Conservation (phyloP, 352 stramenopile species). For the Phytophthora tentaculata region DNA sequence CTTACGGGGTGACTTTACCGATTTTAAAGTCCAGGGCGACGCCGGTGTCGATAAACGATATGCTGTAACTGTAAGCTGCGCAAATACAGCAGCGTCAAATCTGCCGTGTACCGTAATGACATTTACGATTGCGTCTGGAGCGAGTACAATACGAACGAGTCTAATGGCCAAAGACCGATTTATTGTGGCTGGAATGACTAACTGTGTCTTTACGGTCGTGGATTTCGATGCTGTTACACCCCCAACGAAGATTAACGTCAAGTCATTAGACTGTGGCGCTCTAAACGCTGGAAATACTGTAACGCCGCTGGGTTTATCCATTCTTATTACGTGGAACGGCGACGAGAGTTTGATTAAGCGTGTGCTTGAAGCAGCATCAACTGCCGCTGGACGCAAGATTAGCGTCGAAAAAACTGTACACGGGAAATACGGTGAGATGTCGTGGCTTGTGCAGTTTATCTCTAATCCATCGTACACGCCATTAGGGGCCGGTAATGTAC, state of each 20-base stretch:
- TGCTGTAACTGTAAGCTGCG: slow-evolving; percentile 18
- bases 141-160: slow-evolving; percentile 36
- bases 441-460: slow-evolving; percentile 95
- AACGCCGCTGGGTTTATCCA: slow-evolving; percentile 26
- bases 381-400: slow-evolving; percentile 70
- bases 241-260: slow-evolving; percentile 44
- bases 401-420: slow-evolving; percentile 88
- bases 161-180: slow-evolving; percentile 53
- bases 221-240: slow-evolving; percentile 29
- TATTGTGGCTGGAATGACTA: slow-evolving; percentile 51
- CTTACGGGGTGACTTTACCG: slow-evolving; percentile 89
- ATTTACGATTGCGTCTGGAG: slow-evolving; percentile 31
- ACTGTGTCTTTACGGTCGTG: slow-evolving; percentile 53
- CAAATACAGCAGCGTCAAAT: slow-evolving; percentile 1
- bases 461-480: slow-evolving; percentile 91
- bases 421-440: slow-evolving; percentile 95
- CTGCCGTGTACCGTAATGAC: slow-evolving; percentile 11
- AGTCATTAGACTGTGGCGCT: slow-evolving; percentile 30
- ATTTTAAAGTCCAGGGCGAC: slow-evolving; percentile 86
- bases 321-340: slow-evolving; percentile 77
- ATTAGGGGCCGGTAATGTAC: slow-evolving; percentile 91
- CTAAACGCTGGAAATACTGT: slow-evolving; percentile 36
- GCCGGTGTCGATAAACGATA: slow-evolving; percentile 56
- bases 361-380: slow-evolving; percentile 63
- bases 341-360: slow-evolving; percentile 54